Conservation (phyloP, 768 basidiomycete genomes). For the Trametes meyenii region DNA sequence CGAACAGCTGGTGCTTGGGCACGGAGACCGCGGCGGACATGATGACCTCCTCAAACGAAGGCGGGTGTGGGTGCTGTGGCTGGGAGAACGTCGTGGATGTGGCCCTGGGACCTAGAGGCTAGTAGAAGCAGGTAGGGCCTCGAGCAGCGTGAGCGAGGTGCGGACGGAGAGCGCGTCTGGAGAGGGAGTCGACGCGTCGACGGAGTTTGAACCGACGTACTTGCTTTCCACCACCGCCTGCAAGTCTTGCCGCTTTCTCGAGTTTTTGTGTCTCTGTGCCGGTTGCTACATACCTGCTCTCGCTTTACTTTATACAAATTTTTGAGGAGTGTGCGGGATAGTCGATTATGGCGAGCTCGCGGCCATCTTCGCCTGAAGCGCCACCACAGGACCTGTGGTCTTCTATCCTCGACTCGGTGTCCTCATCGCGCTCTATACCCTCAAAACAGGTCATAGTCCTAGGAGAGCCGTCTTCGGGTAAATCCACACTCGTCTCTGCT, state of each 20-base stretch:
- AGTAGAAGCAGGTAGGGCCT: no score
- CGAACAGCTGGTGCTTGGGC: conserved; percentile 66
- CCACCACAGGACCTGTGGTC: conserved; percentile 89
- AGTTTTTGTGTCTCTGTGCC: background rate
- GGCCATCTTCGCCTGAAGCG: conserved; percentile 70
- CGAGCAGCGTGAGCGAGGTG: no score
- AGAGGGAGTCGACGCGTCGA: conserved; percentile 21
- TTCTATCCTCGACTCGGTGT: conserved; percentile 87
- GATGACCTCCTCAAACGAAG: conserved; percentile 29
- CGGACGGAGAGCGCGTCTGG: background rate
- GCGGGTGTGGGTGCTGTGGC: background rate
- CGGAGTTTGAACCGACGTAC: conserved; percentile 21
- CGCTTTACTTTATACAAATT: background rate
- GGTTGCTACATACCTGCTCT: background rate
- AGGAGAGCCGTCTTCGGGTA: conserved; percentile 78
- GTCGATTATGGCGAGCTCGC: conserved; percentile 44
- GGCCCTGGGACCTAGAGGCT: no score
- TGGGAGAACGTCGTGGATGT: conserved; percentile 4
- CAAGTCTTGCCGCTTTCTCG: background rate
- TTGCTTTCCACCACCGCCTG: conserved; percentile 7
- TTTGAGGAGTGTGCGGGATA: background rate
- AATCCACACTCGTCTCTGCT: conserved; percentile 72
- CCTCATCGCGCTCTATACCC: conserved; percentile 76
- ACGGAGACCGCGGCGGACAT: conserved; percentile 50
- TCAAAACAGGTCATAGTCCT: conserved; percentile 88